These are phyloP conservation scores for Scleroderma bovista DNA, from an alignment of 768 basidiomycete genomes.

Conservation along the genomic window DNA sequence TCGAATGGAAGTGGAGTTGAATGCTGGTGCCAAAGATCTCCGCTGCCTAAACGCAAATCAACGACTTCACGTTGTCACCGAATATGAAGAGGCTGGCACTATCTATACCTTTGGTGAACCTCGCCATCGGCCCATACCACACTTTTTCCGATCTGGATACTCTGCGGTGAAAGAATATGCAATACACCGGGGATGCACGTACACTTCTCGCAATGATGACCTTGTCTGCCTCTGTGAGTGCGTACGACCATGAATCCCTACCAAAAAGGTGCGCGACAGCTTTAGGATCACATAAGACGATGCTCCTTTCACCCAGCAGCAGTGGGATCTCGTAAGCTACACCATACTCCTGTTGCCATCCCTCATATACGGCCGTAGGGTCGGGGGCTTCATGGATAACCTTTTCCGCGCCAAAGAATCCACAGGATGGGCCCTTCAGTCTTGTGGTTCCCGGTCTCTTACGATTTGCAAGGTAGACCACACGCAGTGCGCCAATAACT, in stretches of 20 bases:
- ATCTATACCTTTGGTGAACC: background rate
- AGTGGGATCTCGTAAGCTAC: conserved; percentile 36
- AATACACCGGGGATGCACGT: background rate
- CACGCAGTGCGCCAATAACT: background rate
- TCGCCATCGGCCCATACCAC: background rate
- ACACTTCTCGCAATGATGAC: conserved; percentile 32
- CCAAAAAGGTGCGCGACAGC: conserved; percentile 46
- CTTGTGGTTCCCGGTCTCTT: background rate
- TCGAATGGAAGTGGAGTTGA: conserved; percentile 20
- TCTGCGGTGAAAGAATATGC: conserved; percentile 1
- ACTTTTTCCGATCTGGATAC: conserved; percentile 14
- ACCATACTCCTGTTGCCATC: conserved; percentile 43
- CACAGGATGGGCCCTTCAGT: background rate
- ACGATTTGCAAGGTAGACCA: background rate
- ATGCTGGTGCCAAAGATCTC: conserved; percentile 22
- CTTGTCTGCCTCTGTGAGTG: conserved; percentile 30
- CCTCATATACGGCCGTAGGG: conserved; percentile 27
- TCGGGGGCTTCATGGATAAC: background rate
- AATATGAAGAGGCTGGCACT: conserved; percentile 20
- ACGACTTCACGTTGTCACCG: conserved; percentile 13
- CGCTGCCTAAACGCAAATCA: conserved; percentile 17
- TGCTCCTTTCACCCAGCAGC: conserved; percentile 26
- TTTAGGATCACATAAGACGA: conserved; percentile 40
- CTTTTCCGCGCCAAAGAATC: background rate
- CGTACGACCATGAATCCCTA: conserved; percentile 43